phyloP scores from a whole-genome alignment of 2,329 filamentous ascomycete species.

The Ploettnerulaceae sp. region DNA sequence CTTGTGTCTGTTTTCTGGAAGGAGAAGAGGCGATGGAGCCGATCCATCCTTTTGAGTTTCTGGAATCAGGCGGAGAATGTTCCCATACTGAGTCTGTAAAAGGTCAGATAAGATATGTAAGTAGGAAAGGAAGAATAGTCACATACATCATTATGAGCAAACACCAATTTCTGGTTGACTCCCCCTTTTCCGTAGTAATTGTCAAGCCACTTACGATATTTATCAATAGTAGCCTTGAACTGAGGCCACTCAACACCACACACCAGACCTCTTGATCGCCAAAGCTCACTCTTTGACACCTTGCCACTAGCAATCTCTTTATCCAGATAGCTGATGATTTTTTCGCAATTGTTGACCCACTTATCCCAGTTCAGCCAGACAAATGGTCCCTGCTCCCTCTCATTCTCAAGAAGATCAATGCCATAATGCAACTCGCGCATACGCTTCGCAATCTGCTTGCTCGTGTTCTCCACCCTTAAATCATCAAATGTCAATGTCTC shows the following conservation, averaged over 20 bases:
- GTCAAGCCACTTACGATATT: conserved; percentile 71
- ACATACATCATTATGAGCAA: conserved; percentile 95
- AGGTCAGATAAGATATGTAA: conserved; percentile 9
- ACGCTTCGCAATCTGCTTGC: conserved; percentile 89
- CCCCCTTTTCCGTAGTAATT: conserved; percentile 61
- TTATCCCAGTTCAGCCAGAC: conserved; percentile 90
- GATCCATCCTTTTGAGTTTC: conserved; percentile 43
- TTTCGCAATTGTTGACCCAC: conserved; percentile 53
- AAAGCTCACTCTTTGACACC: conserved; percentile 42
- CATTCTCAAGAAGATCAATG: conserved; percentile 75
- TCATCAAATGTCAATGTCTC: conserved; percentile 72
- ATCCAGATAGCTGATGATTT: conserved; percentile 48
- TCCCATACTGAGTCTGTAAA: conserved; percentile 88
- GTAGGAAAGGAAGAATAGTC: neutral
- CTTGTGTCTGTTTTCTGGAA: conserved; percentile 90
- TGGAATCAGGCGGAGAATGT: conserved; percentile 73
- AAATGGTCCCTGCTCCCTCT: conserved; percentile 72
- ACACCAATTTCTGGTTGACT: conserved; percentile 73
- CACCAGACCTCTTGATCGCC: conserved; percentile 69
- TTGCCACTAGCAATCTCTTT: conserved; percentile 46
- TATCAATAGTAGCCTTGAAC: conserved; percentile 70
- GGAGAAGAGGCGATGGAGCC: conserved; percentile 68
- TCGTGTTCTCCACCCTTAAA: conserved; percentile 75
- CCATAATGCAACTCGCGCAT: conserved; percentile 96
- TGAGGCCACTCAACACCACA: conserved; percentile 78